Percentiles rank a stretch among this genome's conserved stretches.
Conservation (phyloP, 352 stramenopile genomes). For the Phytopythium sindhum region DNA sequence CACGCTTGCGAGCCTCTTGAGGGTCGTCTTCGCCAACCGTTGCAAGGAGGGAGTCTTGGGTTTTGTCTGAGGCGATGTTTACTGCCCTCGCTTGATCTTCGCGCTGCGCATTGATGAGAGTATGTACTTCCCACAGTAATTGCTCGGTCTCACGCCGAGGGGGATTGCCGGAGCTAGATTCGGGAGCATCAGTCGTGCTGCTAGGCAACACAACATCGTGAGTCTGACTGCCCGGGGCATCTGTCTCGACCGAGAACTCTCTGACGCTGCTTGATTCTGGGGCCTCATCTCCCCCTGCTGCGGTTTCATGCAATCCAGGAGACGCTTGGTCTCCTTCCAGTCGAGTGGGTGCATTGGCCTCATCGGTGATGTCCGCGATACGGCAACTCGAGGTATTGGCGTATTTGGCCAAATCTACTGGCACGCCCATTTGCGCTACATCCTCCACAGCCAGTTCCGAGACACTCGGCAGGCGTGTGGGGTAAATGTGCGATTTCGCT, state of each 20-base stretch:
- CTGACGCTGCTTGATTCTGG: neutral
- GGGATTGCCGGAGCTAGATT: neutral
- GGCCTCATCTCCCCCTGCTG: neutral
- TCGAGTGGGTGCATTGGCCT: neutral
- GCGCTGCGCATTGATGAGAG: conserved; percentile 1
- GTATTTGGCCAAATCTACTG: neutral
- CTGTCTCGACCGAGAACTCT: neutral
- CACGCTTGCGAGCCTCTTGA: conserved; percentile 1
- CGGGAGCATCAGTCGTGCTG: neutral
- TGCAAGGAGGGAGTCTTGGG: neutral
- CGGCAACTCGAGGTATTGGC: neutral
- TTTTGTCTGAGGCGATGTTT: neutral
- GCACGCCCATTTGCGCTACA: neutral
- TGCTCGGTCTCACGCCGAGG: conserved; percentile 4
- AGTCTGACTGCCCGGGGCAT: neutral
- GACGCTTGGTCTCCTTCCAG: neutral
- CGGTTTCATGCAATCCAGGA: neutral
- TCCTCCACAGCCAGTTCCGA: conserved; percentile 17
- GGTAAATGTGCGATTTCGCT: conserved; percentile 25
- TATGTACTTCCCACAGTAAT: conserved; percentile 1
- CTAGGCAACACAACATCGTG: neutral
- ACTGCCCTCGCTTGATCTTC: neutral
- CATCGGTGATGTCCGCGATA: too few relatives aligned
- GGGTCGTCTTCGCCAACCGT: neutral
- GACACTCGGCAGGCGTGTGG: conserved; percentile 27